Evolutionary conservation across 2,329 filamentous ascomycete species (phyloP), one percentile per base, ranked within the genome.

Genomic region (Pseudocercospora cruenta): DNA sequence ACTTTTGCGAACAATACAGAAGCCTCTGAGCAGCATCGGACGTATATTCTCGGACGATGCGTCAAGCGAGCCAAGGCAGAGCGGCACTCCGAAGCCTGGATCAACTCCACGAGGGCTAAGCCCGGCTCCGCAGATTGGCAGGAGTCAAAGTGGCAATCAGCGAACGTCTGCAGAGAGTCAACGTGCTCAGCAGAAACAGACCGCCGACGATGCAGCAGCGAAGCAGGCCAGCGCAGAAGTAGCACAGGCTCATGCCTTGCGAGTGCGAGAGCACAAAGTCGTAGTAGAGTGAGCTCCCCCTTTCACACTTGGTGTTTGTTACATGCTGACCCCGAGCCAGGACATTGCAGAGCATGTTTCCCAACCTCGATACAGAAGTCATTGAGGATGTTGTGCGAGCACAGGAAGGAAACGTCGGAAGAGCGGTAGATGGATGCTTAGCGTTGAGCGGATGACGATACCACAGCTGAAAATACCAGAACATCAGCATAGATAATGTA

Each of bases 341-440:
- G 80, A 98, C 95, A 39, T 82, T 99, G 64, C 90, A 92, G 57
- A 91, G 93, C 73, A 99, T 99, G 95, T 99, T 99, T 78, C 95
- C 95, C 0, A 93, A 96, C 76, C 83, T 99, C 59, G 95, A 99
- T 78, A 88, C 89, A 74, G 96, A 99, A 58, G 87, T 99, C 43
- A 98, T 99, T 76, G 94, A 94, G 74, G 95, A 99, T 81, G 95
- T 99, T 47, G 95, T 99, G 26, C 89, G 94, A 78, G 88, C 96
- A 82, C 97, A 99, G 81, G 90, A 97, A 80, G 96, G 95, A 77
- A 88, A 82, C 51, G 81, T 84, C 2, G 82, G 82, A 0, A 68
- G 79, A 49, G 82, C 82, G 1, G 82, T 84, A 1, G 82, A 84
- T 76, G 82, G 81, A 26, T 84, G 82, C 75, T 72, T 84, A 33